These are phyloP conservation scores for Globomyces pollinis-pini DNA, from an alignment of 192 early-diverging fungal genomes.

Conservation along the genomic window DNA sequence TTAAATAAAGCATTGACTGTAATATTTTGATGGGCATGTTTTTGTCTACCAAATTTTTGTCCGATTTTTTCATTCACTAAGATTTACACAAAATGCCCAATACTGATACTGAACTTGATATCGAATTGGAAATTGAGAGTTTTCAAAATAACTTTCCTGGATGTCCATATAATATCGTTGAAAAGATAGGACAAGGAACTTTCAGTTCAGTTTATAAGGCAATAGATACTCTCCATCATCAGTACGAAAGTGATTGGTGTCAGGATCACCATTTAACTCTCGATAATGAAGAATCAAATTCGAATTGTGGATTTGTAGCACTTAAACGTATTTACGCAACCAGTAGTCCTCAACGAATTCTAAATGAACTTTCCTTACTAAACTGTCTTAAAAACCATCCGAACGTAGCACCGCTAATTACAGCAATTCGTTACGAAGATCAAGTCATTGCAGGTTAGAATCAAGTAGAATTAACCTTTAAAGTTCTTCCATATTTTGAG, in stretches of 20 bases:
- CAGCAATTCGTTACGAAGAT: constrained; percentile 68
- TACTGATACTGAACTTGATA: background rate
- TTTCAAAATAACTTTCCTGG: constrained; percentile 76
- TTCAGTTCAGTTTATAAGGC: constrained; percentile 92
- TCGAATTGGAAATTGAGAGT: constrained; percentile 21
- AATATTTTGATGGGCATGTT: background rate
- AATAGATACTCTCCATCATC: constrained; percentile 61
- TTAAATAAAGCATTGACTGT: background rate
- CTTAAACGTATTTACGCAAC: constrained; percentile 84
- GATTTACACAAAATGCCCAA: background rate
- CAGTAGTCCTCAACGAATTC: constrained; percentile 69
- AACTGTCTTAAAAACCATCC: constrained; percentile 60
- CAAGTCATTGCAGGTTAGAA: constrained; percentile 73
- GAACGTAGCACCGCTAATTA: constrained; percentile 71
- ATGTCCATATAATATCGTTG: background rate
- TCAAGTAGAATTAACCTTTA: too few relatives aligned
- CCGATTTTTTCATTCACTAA: too few relatives aligned
- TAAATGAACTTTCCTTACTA: constrained; percentile 75
- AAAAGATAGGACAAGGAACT: constrained; percentile 49
- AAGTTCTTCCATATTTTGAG: constrained; percentile 83
- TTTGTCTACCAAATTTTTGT: background rate
- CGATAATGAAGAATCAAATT: constrained; percentile 29
- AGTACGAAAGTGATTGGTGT: constrained; percentile 66
- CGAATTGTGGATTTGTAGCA: constrained; percentile 46
- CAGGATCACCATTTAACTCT: constrained; percentile 1